phyloP scores from a whole-genome alignment of 768 basidiomycete species.

The Mycena indigotica region DNA sequence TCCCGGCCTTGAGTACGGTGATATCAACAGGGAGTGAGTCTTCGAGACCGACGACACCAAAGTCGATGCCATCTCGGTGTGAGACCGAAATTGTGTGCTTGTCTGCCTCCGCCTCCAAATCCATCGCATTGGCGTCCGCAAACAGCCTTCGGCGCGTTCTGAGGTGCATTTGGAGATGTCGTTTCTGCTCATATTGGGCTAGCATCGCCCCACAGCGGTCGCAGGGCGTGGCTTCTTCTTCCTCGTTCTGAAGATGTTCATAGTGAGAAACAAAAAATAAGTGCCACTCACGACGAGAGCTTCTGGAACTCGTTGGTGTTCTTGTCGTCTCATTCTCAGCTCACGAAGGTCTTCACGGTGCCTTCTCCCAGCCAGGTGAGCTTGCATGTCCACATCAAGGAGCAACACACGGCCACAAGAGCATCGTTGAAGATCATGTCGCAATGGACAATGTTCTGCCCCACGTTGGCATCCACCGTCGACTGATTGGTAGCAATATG shows the following conservation, averaged over 20 bases:
- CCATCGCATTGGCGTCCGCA: constrained; percentile 32
- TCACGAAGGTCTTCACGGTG: constrained; percentile 21
- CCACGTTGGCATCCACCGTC: constrained; percentile 32
- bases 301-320: neutral
- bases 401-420: constrained; percentile 37
- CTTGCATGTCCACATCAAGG: constrained; percentile 7
- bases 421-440: constrained; percentile 41
- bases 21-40: constrained; percentile 31
- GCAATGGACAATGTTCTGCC: constrained; percentile 28
- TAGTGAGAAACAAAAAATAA: no score
- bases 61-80: constrained; percentile 44
- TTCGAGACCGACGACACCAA: constrained; percentile 46
- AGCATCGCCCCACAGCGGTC: constrained; percentile 24
- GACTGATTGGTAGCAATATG: constrained; percentile 31
- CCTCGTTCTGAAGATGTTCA: neutral
- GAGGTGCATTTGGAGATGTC: constrained; percentile 34
- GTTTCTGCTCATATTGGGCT: constrained; percentile 22
- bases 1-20: constrained; percentile 28
- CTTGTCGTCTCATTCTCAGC: constrained; percentile 17
- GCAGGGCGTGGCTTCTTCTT: neutral
- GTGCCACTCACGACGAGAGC: neutral
- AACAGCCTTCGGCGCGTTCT: constrained; percentile 28
- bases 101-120: constrained; percentile 47
- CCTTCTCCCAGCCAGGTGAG: constrained; percentile 34
- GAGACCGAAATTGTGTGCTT: constrained; percentile 49